A percentile compares a stretch with the other conserved stretches of the same genome.
phyloP scores from a whole-genome alignment of 2,329 filamentous ascomycete species.

The Xylariaceae sp. region DNA sequence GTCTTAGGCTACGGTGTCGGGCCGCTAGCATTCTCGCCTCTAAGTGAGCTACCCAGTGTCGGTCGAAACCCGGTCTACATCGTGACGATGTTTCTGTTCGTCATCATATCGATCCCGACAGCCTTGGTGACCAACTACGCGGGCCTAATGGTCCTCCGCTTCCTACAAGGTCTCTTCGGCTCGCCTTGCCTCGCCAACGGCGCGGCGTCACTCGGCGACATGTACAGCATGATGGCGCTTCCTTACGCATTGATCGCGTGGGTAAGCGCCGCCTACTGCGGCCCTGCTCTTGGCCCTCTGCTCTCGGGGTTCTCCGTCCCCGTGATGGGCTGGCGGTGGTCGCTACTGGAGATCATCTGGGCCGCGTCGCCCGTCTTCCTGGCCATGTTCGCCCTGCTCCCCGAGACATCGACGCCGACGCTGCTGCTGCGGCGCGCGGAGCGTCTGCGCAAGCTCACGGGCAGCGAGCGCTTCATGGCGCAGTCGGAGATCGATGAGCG shows the following conservation, averaged over 20 bases:
- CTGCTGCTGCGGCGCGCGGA: constrained; percentile 64
- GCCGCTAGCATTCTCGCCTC: constrained; percentile 66
- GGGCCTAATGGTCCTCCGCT: constrained; percentile 65
- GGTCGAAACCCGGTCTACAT: constrained; percentile 72
- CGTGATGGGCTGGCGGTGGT: constrained; percentile 65
- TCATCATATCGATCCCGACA: constrained; percentile 66
- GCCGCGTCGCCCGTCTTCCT: constrained; percentile 60
- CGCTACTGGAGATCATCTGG: constrained; percentile 66
- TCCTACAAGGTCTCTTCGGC: constrained; percentile 68
- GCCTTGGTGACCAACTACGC: constrained; percentile 65
- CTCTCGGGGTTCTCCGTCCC: constrained; percentile 63
- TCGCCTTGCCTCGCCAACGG: constrained; percentile 66
- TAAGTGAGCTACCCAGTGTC: constrained; percentile 67
- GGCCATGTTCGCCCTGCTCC: constrained; percentile 64
- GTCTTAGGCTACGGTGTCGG: constrained; percentile 67
- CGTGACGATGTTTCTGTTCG: constrained; percentile 68
- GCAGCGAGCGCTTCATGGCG: constrained; percentile 57
- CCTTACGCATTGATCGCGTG: constrained; percentile 63
- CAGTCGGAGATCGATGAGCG: constrained; percentile 67
- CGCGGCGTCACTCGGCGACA: constrained; percentile 54
- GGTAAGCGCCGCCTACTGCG: constrained; percentile 57
- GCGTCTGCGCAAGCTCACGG: constrained; percentile 64
- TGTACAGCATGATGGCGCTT: constrained; percentile 57
- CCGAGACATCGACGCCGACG: constrained; percentile 63
- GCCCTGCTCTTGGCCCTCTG: constrained; percentile 61